These are phyloP conservation scores for Peniophora sp. DNA, from an alignment of 1,284 basidiomycete species.

Conservation along the genomic window DNA sequence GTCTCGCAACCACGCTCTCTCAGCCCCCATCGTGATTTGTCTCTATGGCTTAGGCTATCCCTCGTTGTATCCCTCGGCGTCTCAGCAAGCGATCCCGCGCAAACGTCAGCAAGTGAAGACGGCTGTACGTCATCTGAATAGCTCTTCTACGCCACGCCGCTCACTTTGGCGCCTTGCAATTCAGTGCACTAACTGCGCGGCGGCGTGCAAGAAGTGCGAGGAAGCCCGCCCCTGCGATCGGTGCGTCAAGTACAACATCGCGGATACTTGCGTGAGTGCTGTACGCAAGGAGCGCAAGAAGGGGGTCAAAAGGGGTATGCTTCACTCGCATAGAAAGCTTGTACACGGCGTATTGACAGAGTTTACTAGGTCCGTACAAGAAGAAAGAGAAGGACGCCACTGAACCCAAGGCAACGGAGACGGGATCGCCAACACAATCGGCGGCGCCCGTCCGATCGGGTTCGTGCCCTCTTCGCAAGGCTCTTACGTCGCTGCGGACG, in stretches of 20 bases:
- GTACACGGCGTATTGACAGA: no score
- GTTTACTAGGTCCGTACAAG: constrained; percentile 61
- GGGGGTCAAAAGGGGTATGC: constrained; percentile 68
- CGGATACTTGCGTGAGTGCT: constrained; percentile 64
- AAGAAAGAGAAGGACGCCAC: constrained; percentile 47
- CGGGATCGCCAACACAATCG: constrained; percentile 15
- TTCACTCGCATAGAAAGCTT: no score
- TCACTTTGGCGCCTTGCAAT: constrained; percentile 4
- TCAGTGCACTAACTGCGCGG: constrained; percentile 79
- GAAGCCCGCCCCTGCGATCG: constrained; percentile 73
- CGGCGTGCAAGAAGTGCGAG: constrained; percentile 82
- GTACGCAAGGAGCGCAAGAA: constrained; percentile 79
- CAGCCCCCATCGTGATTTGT: constrained; percentile 5
- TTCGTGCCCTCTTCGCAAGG: not conserved
- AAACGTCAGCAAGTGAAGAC: constrained; percentile 88
- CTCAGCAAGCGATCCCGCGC: not conserved
- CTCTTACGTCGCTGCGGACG: not conserved
- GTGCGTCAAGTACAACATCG: constrained; percentile 73
- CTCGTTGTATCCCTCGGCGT: not conserved
- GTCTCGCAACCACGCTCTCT: constrained; percentile 4
- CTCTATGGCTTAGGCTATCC: not conserved
- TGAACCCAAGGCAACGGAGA: constrained; percentile 5
- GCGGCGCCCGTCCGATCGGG: constrained; percentile 7
- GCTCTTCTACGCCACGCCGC: constrained; percentile 6
- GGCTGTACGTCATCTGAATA: constrained; percentile 47